Evolutionary conservation across 2,329 filamentous ascomycete species (phyloP).

Genomic region (Pseudogymnoascus sp.): DNA sequence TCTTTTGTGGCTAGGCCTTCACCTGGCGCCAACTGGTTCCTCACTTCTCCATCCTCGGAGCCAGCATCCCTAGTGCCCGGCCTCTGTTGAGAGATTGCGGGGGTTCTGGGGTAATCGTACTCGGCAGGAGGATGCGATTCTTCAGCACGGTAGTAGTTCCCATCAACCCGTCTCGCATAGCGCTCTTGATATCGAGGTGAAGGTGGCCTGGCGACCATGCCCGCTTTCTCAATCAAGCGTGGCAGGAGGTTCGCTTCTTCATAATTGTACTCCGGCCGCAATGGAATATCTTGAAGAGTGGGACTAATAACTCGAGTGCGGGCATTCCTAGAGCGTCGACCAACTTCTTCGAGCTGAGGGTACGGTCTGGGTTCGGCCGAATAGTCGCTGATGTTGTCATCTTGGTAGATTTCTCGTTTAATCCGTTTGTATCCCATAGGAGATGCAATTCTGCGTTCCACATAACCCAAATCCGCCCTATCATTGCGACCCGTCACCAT

Average conservation of each 20-base stretch:
- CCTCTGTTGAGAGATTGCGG: neutral
- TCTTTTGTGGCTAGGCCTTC: slow-evolving; percentile 11
- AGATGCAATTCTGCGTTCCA: neutral
- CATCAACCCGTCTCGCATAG: neutral
- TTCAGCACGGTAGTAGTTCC: neutral
- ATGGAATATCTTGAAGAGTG: slow-evolving; percentile 1
- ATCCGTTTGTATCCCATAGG: neutral
- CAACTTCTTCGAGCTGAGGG: neutral
- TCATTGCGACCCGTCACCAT: neutral
- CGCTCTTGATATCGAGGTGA: neutral
- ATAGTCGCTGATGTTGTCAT: neutral
- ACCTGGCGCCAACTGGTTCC: slow-evolving; percentile 16
- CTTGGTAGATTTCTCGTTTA: neutral
- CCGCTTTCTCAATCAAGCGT: neutral
- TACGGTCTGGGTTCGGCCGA: neutral
- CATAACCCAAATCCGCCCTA: neutral
- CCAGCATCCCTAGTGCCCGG: slow-evolving; percentile 23
- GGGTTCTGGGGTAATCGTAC: neutral
- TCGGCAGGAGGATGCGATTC: neutral
- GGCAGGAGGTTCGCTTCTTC: slow-evolving; percentile 3
- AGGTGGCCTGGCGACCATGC: neutral
- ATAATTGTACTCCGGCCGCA: neutral
- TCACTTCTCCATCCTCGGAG: slow-evolving; percentile 34
- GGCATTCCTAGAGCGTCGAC: neutral
- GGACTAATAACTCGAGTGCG: neutral